Percentiles rank a stretch among this genome's conserved stretches.
These are phyloP conservation scores for Ascodesmis nigricans DNA, from an alignment of 495 filamentous ascomycete genomes.

Conservation along the genomic window DNA sequence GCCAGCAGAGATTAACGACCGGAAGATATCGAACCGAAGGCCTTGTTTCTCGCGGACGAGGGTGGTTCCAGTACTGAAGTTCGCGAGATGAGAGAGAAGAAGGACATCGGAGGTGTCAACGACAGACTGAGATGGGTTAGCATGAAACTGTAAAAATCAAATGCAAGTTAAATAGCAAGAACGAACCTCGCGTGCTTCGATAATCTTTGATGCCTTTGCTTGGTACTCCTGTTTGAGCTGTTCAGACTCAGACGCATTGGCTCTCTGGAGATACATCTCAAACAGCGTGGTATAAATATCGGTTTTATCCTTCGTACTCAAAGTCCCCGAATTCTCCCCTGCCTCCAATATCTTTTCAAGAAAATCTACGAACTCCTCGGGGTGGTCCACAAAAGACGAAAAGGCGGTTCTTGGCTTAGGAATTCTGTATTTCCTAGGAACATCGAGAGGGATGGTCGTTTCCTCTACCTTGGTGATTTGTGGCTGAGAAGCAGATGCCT, in stretches of 20 bases:
- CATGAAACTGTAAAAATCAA: conserved; percentile 11
- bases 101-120: conserved; percentile 91
- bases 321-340: conserved; percentile 22
- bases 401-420: conserved; percentile 82
- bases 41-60: conserved; percentile 88
- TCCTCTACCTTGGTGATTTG: conserved; percentile 22
- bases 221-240: conserved; percentile 69
- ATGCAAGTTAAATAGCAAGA: background rate
- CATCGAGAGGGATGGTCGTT: conserved; percentile 11
- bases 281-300: conserved; percentile 92
- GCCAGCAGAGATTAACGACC: conserved; percentile 81
- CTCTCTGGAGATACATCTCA: conserved; percentile 89
- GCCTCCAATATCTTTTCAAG: conserved; percentile 57
- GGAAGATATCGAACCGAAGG: conserved; percentile 82
- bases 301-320: conserved; percentile 33
- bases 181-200: conserved; percentile 48
- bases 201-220: conserved; percentile 60
- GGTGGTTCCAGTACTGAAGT: conserved; percentile 75
- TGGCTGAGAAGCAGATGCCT: conserved; percentile 10
- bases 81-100: conserved; percentile 72
- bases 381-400: conserved; percentile 87
- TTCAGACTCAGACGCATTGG: conserved; percentile 41
- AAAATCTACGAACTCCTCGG: conserved; percentile 73
- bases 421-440: conserved; percentile 30
- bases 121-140: conserved; percentile 31